Evolutionary conservation across 345 rosid species (phyloP), one percentile per base, ranked within the genome.

Genomic region (Iberis pinnata): DNA sequence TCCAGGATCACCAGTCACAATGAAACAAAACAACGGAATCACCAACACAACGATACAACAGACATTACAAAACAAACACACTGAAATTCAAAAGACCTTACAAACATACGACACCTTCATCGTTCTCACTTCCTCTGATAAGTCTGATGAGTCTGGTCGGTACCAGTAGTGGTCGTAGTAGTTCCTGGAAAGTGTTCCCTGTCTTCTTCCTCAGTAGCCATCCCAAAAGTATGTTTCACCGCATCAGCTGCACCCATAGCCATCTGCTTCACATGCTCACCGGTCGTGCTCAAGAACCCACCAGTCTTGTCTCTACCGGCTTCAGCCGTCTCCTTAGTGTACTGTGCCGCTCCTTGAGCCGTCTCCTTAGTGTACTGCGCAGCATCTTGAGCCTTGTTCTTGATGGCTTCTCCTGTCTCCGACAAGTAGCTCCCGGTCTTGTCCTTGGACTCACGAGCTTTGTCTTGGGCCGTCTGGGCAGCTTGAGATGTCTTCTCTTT

Each of bases 221-320:
- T 69, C 1, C 93, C 88, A 33, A 84, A 59, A 5, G 85, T 70
- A 18, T 71, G 71, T 60, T 78, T 84, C 14, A 87, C 78, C 0
- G 85, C 71, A 16, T 73, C 89, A 36, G 72, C 70, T 9, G 89
- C 82, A 6, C 76, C 75, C 38, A 73, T 74, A 1, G 96, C 83
- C 73, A 67, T 65, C 49, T 69, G 67, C 75, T 52, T 87, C 62
- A 81, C 69, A 11, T 76, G 75, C 56, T 79, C 92, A 35, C 85
- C 78, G 0, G 93, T 74, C 71, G 69, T 58, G 50, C 71, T 52
- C 5, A 83, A 41, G 13, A 78, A 57, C 19, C 87, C 84, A 14
- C 62, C 64, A 0, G 76, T 74, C 64, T 71, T 73, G 63, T 77
- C 89, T 49, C 73, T 74, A 7, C 71, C 74, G 0, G 70, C 74